phyloP scores from a whole-genome alignment of 352 stramenopile genomes.

The Globisporangium nodosum region DNA sequence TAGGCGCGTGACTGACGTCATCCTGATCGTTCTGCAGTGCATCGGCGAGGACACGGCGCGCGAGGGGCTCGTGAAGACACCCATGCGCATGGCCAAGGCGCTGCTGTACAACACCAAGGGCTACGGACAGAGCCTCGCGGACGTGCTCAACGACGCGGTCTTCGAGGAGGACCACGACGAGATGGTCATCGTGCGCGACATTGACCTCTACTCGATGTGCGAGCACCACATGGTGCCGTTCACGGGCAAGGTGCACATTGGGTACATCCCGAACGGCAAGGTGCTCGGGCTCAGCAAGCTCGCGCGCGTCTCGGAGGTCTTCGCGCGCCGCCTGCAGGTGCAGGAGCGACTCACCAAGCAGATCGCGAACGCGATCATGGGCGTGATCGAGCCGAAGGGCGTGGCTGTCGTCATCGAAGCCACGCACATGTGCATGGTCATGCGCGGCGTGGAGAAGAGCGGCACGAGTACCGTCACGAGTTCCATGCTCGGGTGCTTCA shows the following conservation, averaged over 20 bases:
- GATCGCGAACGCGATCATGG: slow-evolving; percentile 97
- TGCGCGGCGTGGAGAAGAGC: slow-evolving; percentile 98
- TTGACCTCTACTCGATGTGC: slow-evolving; percentile 98
- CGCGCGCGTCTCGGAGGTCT: slow-evolving; percentile 97
- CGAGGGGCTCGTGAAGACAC: slow-evolving; percentile 95
- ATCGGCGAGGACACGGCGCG: slow-evolving; percentile 93
- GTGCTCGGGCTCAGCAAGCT: slow-evolving; percentile 99
- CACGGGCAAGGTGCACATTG: slow-evolving; percentile 94
- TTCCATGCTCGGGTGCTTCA: slow-evolving; percentile 96
- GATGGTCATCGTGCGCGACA: slow-evolving; percentile 99
- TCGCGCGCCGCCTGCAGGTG: slow-evolving; percentile 95
- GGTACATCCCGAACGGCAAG: slow-evolving; percentile 93
- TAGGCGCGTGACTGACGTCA: not conserved
- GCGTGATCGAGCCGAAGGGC: slow-evolving; percentile 94
- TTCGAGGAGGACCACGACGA: slow-evolving; percentile 98
- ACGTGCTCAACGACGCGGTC: slow-evolving; percentile 95
- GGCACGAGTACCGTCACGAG: slow-evolving; percentile 95
- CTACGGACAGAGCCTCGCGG: slow-evolving; percentile 87
- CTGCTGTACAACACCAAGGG: slow-evolving; percentile 96
- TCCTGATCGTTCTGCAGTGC: slow-evolving; percentile 32
- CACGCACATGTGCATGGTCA: slow-evolving; percentile 99
- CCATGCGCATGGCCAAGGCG: slow-evolving; percentile 96
- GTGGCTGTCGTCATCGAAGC: slow-evolving; percentile 99
- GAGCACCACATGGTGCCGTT: slow-evolving; percentile 99
- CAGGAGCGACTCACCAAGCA: slow-evolving; percentile 99